Conservation (phyloP, 495 filamentous ascomycete genomes). For the Penicillium mononematosum region DNA sequence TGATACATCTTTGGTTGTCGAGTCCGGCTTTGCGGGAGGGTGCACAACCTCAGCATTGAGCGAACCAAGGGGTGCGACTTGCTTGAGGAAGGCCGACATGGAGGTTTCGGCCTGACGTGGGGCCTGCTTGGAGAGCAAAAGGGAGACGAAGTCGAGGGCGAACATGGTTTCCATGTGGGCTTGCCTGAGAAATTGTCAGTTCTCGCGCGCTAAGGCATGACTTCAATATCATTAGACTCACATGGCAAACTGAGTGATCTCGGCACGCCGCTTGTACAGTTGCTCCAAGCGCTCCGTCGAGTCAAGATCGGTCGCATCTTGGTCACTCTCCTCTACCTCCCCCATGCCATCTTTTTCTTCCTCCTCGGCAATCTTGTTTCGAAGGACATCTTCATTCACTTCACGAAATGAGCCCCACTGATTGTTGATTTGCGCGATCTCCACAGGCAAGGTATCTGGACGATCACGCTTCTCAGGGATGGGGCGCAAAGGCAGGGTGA, state of each 20-base stretch:
- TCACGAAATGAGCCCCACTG: constrained; percentile 73
- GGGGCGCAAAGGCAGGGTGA: constrained; percentile 65
- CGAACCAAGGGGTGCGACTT: constrained; percentile 67
- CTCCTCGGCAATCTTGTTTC: constrained; percentile 56
- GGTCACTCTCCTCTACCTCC: constrained; percentile 33
- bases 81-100: constrained; percentile 66
- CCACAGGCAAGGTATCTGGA: constrained; percentile 62
- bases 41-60: constrained; percentile 73
- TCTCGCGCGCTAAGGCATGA: not conserved
- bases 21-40: constrained; percentile 51
- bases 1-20: constrained; percentile 51
- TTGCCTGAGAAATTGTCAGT: constrained; percentile 39
- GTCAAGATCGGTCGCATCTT: constrained; percentile 32
- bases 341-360: constrained; percentile 42
- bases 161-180: constrained; percentile 66
- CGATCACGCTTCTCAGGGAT: constrained; percentile 53
- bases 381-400: constrained; percentile 61
- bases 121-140: constrained; percentile 74
- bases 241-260: constrained; percentile 47
- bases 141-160: constrained; percentile 79
- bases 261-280: constrained; percentile 45
- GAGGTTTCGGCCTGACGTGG: constrained; percentile 65
- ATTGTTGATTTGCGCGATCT: constrained; percentile 71
- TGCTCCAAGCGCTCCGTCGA: constrained; percentile 41
- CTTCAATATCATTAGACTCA: constrained; percentile 23